These are phyloP conservation scores for Globisporangium mamillatum DNA, from an alignment of 352 stramenopile species.

Conservation along the genomic window DNA sequence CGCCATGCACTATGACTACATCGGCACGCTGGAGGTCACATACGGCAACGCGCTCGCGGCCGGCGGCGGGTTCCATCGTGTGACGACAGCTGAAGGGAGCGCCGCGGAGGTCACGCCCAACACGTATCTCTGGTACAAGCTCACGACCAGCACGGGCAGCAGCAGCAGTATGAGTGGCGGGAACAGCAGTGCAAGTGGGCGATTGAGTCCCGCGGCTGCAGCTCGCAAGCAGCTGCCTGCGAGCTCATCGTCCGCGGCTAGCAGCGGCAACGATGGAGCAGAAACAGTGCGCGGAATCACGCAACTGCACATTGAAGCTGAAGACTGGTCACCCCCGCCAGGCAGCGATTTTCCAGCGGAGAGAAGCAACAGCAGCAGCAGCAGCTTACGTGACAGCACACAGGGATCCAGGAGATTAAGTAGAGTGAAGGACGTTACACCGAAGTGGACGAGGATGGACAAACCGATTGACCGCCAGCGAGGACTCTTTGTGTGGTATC, in stretches of 20 bases:
- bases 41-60: conserved; percentile 83
- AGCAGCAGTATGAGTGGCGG: neutral
- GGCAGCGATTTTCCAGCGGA: neutral
- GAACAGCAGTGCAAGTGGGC: conserved; percentile 1
- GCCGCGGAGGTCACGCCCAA: conserved; percentile 76
- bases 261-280: neutral
- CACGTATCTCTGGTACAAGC: conserved; percentile 87
- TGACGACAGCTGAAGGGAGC: conserved; percentile 68
- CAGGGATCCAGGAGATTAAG: neutral
- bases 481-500: conserved; percentile 68
- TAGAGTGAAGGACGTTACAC: neutral
- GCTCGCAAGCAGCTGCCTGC: conserved; percentile 11
- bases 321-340: conserved; percentile 22
- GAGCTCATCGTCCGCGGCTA: neutral
- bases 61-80: conserved; percentile 77
- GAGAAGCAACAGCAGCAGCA: conserved; percentile 3
- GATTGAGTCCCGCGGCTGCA: conserved; percentile 1
- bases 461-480: conserved; percentile 67
- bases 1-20: conserved; percentile 69
- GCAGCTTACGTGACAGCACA: conserved; percentile 1
- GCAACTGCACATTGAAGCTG: conserved; percentile 45
- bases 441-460: conserved; percentile 60
- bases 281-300: conserved; percentile 35
- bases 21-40: conserved; percentile 76
- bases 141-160: conserved; percentile 13